phyloP scores from a whole-genome alignment of 176 grass and related monocot species.

The Chloris gayana region DNA sequence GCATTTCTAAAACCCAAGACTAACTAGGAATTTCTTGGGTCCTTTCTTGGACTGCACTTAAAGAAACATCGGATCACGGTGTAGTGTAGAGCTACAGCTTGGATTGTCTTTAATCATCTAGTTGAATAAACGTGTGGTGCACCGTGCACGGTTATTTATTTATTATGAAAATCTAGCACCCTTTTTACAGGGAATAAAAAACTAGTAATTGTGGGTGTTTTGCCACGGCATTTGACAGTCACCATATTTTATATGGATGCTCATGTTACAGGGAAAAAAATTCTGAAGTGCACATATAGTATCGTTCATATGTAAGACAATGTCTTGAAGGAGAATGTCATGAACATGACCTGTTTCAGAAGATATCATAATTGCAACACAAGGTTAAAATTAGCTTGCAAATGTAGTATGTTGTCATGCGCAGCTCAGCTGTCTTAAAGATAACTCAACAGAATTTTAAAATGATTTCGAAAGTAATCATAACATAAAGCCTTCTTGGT shows the following conservation, averaged over 20 bases:
- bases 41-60: conserved; percentile 16
- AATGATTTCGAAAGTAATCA: not conserved
- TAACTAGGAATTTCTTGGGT: too few relatives aligned
- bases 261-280: not conserved
- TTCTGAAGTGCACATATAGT: not conserved
- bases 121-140: not conserved
- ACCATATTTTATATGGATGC: not conserved
- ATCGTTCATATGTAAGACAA: not conserved
- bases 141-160: not conserved
- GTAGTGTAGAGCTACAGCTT: not conserved
- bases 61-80: conserved; percentile 6
- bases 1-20: not conserved
- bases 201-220: too few relatives aligned
- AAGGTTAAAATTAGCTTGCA: not conserved
- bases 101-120: not conserved
- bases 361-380: not conserved
- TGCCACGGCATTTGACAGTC: too few relatives aligned
- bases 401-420: not conserved
- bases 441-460: not conserved
- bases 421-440: not conserved
- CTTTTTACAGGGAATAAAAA: not conserved
- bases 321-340: not conserved
- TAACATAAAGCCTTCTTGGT: not conserved
- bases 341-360: not conserved
- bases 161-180: too few relatives aligned